Base-by-base conservation (phyloP, 2,329 filamentous ascomycete genomes). In the Mycosphaerella sp. region DNA sequence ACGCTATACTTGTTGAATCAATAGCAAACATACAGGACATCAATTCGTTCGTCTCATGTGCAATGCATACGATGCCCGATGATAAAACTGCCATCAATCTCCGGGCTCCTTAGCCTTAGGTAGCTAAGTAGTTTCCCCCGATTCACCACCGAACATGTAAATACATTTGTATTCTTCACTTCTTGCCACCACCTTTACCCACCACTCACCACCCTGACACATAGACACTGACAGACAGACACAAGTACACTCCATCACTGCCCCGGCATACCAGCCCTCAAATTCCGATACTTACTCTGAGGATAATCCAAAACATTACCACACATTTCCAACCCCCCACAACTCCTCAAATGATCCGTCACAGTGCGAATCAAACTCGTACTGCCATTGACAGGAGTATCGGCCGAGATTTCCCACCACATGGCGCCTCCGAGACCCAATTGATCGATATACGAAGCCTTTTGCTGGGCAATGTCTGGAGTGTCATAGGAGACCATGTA, bases 401-500 rank as follows among this genome's bases (percentile, higher is more conserved):
- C 91, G 0, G 80, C 84, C 64, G 84, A 90, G 64, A 83, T 87
- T 74, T 95, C 91, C 87, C 87, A 93, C 59, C 57, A 59, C 55
- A 58, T 95, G 17, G 80, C 88, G 17, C 91, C 91, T 1, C 90
- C 90, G 0, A 96, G 77, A 0, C 80, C 76, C 48, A 79, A 74
- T 21, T 79, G 67, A 65, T 76, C 78, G 64, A 95, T 80, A 67
- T 82, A 95, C 8, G 80, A 73, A 1, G 83, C 82, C 76, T 95
- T 96, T 60, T 71, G 67, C 64, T 74, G 74, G 4, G 83, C 85
- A 69, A 90, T 81, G 1, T 74, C 71, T 0, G 82, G 78, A 1
- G 81, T 91, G 61, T 83, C 80, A 62, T 95, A 97, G 38, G 80
- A 86, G 48, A 97, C 80, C 75, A 96, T 80, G 55, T 80, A 82